Conservation (phyloP, 179 eudicot species). For the Beta macrorhiza region DNA sequence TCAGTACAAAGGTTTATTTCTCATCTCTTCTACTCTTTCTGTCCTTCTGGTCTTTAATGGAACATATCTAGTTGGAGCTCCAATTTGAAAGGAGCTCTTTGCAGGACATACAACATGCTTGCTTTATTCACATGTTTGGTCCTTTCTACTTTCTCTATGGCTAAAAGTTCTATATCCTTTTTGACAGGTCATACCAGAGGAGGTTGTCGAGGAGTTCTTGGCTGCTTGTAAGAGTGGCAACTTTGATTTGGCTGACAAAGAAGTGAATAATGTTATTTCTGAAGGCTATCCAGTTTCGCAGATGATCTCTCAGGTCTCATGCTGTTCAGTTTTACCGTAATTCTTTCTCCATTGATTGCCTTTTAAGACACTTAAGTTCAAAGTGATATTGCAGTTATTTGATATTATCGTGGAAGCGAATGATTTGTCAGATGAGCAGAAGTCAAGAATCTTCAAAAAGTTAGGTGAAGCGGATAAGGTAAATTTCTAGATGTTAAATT, state of each 20-base stretch:
- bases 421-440: constrained; percentile 74
- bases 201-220: constrained; percentile 63
- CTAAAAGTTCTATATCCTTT: not conserved
- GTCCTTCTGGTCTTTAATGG: not conserved
- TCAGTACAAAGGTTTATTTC: not conserved
- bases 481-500: constrained; percentile 5
- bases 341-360: not conserved
- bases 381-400: constrained; percentile 57
- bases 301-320: constrained; percentile 76
- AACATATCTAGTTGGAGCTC: not conserved
- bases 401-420: constrained; percentile 63
- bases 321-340: not conserved
- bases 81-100: not conserved
- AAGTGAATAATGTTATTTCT: constrained; percentile 69
- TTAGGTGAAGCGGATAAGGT: constrained; percentile 87
- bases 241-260: constrained; percentile 80
- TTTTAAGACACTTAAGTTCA: constrained; percentile 9
- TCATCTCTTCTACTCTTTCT: not conserved
- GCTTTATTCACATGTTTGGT: not conserved
- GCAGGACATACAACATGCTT: constrained; percentile 11
- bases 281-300: constrained; percentile 95
- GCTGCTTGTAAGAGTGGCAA: constrained; percentile 79
- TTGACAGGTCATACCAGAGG: constrained; percentile 73
- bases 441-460: constrained; percentile 81
- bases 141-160: not conserved